Conservation (phyloP, 2,329 filamentous ascomycete species). For the Aschersonia sp. region DNA sequence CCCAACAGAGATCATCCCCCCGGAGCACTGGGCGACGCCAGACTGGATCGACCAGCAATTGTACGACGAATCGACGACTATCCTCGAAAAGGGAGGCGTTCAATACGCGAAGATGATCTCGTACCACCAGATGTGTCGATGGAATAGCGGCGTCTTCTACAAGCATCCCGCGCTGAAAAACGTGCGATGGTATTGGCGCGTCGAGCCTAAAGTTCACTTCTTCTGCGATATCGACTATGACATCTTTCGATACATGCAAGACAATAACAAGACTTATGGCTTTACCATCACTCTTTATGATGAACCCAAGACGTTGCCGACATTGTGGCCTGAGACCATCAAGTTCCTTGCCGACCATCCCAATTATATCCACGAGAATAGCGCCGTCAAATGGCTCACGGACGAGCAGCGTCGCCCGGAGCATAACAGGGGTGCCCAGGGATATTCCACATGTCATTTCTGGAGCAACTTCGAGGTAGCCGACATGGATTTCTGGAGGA, state of each 20-base stretch:
- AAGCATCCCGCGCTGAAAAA: conserved; percentile 78
- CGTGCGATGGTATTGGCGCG: conserved; percentile 91
- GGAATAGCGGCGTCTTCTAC: conserved; percentile 98
- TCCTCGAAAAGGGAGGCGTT: conserved; percentile 70
- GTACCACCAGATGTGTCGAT: conserved; percentile 98
- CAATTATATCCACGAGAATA: conserved; percentile 67
- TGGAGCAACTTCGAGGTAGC: conserved; percentile 99
- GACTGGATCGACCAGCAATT: conserved; percentile 85
- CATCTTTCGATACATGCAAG: conserved; percentile 94
- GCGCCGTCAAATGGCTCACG: conserved; percentile 75
- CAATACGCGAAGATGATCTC: conserved; percentile 82
- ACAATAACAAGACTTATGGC: conserved; percentile 97
- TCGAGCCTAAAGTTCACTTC: conserved; percentile 97
- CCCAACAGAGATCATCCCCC: conserved; percentile 63
- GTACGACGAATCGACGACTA: conserved; percentile 68
- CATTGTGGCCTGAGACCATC: conserved; percentile 87
- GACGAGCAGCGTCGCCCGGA: conserved; percentile 64
- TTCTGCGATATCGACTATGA: conserved; percentile 99
- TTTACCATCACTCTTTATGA: conserved; percentile 98
- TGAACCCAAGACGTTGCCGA: conserved; percentile 69
- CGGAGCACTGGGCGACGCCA: conserved; percentile 86
- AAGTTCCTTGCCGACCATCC: conserved; percentile 82
- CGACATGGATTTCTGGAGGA: conserved; percentile 85
- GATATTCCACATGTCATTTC: conserved; percentile 97
- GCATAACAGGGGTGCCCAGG: conserved; percentile 68